These are phyloP conservation scores for Tetrastigma voinierianum DNA, from an alignment of 164 flowering plant genomes.

Conservation along the genomic window DNA sequence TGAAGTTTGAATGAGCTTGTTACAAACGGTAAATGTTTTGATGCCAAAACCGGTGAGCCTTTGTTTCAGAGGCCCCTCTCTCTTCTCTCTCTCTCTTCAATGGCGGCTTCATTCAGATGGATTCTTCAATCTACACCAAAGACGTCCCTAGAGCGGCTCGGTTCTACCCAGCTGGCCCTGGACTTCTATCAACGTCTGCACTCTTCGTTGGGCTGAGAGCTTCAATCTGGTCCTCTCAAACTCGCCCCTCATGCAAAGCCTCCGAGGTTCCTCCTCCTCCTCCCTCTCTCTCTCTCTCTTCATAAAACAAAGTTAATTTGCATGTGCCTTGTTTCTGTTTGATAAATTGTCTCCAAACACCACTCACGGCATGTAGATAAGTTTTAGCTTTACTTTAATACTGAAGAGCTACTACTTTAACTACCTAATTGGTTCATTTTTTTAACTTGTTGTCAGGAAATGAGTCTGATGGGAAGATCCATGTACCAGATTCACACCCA, in stretches of 20 bases:
- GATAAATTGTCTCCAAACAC: constrained; percentile 18
- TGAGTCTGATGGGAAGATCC: too few species aligned
- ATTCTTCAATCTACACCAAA: constrained; percentile 84
- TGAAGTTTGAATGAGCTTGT: too few species aligned
- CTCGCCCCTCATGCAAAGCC: constrained; percentile 86
- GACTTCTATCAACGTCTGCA: constrained; percentile 78
- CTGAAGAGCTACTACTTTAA: too few species aligned
- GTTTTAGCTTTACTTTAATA: not conserved
- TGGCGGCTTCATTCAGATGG: constrained; percentile 80
- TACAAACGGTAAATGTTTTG: too few species aligned
- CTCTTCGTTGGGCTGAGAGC: constrained; percentile 95
- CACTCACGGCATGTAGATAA: not conserved
- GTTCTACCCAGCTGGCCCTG: constrained; percentile 86
- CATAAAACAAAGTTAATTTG: too few species aligned
- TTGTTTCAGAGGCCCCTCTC: too few species aligned
- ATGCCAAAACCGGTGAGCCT: too few species aligned
- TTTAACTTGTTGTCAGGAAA: too few species aligned
- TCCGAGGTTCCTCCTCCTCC: constrained; percentile 41
- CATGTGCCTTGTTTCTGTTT: constrained; percentile 13
- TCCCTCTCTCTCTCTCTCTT: constrained; percentile 2
- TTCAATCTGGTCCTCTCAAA: constrained; percentile 84
- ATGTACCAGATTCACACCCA: too few species aligned
- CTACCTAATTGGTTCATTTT: too few species aligned
- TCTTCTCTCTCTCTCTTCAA: not conserved
- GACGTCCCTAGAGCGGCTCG: constrained; percentile 93